phyloP scores from a whole-genome alignment of 2,329 filamentous ascomycete genomes.

The Xylariaceae sp. region DNA sequence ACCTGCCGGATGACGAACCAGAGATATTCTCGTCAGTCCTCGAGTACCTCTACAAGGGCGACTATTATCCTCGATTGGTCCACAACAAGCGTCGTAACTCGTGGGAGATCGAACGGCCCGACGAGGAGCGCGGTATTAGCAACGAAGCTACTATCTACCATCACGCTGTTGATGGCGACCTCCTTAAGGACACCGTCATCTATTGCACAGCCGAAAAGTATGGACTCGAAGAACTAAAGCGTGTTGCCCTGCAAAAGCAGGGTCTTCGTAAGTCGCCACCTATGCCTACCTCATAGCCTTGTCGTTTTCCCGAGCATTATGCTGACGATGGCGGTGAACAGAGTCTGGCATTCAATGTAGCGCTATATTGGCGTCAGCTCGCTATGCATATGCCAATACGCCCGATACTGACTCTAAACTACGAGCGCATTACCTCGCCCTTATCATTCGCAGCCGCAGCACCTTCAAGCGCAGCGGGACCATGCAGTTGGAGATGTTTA shows the following conservation, averaged over 20 bases:
- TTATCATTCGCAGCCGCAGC: constrained; percentile 80
- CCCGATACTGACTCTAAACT: constrained; percentile 88
- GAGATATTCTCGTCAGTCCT: constrained; percentile 87
- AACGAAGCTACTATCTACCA: constrained; percentile 69
- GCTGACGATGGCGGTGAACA: constrained; percentile 24
- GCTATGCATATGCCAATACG: constrained; percentile 83
- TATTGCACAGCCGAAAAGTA: constrained; percentile 88
- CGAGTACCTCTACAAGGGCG: constrained; percentile 89
- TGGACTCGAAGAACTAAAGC: constrained; percentile 76
- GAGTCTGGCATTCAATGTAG: constrained; percentile 75
- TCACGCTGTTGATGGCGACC: constrained; percentile 55
- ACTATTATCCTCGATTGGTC: constrained; percentile 78
- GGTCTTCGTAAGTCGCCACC: constrained; percentile 58
- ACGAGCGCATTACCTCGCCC: constrained; percentile 81
- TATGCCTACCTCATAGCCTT: neutral
- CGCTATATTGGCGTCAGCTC: constrained; percentile 80
- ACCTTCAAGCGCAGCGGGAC: constrained; percentile 93
- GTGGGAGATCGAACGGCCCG: constrained; percentile 70
- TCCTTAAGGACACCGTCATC: constrained; percentile 84
- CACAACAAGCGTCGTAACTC: constrained; percentile 76
- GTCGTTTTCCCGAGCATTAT: neutral
- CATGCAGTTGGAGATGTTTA: constrained; percentile 93
- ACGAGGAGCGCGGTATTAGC: constrained; percentile 40
- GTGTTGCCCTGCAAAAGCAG: constrained; percentile 79
- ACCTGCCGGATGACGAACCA: constrained; percentile 77